Base-by-base conservation (phyloP, 345 rosid species). In the Aquilaria malaccensis region DNA sequence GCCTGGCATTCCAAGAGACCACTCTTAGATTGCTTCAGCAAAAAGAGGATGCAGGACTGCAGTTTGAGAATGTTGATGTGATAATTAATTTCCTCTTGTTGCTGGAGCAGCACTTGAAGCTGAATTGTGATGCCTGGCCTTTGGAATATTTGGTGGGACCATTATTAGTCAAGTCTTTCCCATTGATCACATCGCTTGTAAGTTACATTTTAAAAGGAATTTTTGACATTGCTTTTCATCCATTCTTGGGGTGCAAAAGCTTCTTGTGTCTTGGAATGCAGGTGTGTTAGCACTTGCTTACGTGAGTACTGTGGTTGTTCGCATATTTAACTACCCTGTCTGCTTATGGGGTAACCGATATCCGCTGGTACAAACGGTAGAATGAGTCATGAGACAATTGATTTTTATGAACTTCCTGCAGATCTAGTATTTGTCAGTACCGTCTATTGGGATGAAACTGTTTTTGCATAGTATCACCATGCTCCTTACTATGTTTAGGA, bases 41-140 rank as follows among this genome's bases (percentile, higher is more conserved):
- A 72, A 76, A 64, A 58, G 87, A 52, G 59, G 61, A 77, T 56
- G 51, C 63, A 59, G 85, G 70, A 71, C 74, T 59, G 69, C 65
- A 50, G 58, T 9, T 67, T 31, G 77, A 65, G 58, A 76, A 75
- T 63, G 62, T 78, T 48, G 85, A 77, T 31, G 76, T 63, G 64
- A 64, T 85, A 60, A 77, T 81, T 71, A 80, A 79, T 54, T 86
- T 93, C 78, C 66, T 93, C 54, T 76, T 69, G 46, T 68, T 86
- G 43, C 61, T 90, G 70, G 81, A 74, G 60, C 78, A 46, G 59
- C 71, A 68, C 58, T 73, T 84, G 49, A 64, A 76, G 67, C 72
- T 66, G 69, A 61, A 80, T 67, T 83, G 86, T 65, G 85, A 90
- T 83, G 59, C 52, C 50, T 90, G 99, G 99, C 99, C 94, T 31